Base-by-base conservation (phyloP, 768 basidiomycete genomes). In the Naganishia kalamii region DNA sequence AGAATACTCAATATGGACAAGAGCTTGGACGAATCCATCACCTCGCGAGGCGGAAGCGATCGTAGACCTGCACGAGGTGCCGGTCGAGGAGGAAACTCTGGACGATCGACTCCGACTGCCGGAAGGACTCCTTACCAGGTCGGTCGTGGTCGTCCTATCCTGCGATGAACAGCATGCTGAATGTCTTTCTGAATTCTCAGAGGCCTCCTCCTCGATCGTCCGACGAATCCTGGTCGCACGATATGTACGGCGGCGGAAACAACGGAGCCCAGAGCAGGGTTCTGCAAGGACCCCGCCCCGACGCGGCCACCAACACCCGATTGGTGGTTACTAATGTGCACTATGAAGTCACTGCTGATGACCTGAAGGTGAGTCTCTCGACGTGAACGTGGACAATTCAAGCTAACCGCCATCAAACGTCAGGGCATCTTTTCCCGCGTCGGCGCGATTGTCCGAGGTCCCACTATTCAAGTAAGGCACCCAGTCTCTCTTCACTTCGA, bases 321-420 rank as follows among this genome's bases (percentile, higher is more conserved):
- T 84, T 93, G 69, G 76, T 88, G 68, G 87, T 94, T 70, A 85
- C 88, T 72, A 91, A 91, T 77, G 72, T 96, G 69, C 92, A 96
- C 80, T 96, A 94, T 70, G 92, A 94, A 72, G 85, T 96, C 46
- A 88, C 87, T 62, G 84, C 88, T 73, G 87, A 87, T 82, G 92
- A 94, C 80, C 82, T 94, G 52, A 87, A 83, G 80, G n/a, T n/a
- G n/a, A n/a, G n/a, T n/a, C n/a, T n/a, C n/a, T n/a, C n/a, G n/a
- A n/a, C n/a, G n/a, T n/a, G n/a, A n/a, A n/a, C n/a, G n/a, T n/a
- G n/a, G n/a, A n/a, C n/a, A n/a, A n/a, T n/a, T n/a, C n/a, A n/a
- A n/a, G n/a, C n/a, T n/a, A n/a, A n/a, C n/a, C n/a, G n/a, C n/a
- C n/a, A n/a, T n/a, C n/a, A n/a, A n/a, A n/a, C n/a, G n/a, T n/a